Base-by-base conservation (phyloP, 345 rosid genomes). In the Linum usitatissimum region DNA sequence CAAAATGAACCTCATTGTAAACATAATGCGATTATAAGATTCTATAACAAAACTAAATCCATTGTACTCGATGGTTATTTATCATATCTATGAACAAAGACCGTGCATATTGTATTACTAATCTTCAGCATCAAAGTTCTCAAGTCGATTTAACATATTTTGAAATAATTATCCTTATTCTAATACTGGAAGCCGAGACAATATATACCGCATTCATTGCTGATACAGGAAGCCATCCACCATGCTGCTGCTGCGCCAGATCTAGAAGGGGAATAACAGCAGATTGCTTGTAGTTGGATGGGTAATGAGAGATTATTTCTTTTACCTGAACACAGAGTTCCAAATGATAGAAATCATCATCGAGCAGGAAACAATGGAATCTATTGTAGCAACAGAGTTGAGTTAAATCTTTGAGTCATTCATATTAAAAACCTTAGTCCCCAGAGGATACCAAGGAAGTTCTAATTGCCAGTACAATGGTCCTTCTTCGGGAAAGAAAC, bases 201-300 rank as follows among this genome's bases (percentile, higher is more conserved):
- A 3, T 68, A 65, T 80, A 60, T 80, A 90, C 99, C 1, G 89
- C 95, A 78, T 94, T 87, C 99, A 94, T 90, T 20, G 99, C 99
- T 5, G 99, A 94, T 70, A 94, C 97, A 61, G 99, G 96, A 39
- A 94, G 95, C 99, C 99, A 90, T 5, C 97, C 97, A 72, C 99
- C 97, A 85, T 94, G 96, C 76, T 94, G 99, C 86, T 90, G 97
- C 64, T 94, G 97, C 34, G 97, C 99, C 75, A 94, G 97, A 81
- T 94, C 99, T 61, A 94, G 86, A 64, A 94, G 79, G 59, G 96
- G 91, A 74, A 94, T 94, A 56, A 88, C 99, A 4, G 96, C 95
- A 9, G 99, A 90, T 80, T 90, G 99, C 84, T 94, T 88, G 84
- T 94, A 94, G 75, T 94, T 94, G 62, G 96, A 79, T 17, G 99